A percentile compares a stretch with the other conserved stretches of the same genome.
Evolutionary conservation across 371 early-diverging fungal genomes (phyloP).

Genomic region (Syncephalastrum contaminatum): DNA sequence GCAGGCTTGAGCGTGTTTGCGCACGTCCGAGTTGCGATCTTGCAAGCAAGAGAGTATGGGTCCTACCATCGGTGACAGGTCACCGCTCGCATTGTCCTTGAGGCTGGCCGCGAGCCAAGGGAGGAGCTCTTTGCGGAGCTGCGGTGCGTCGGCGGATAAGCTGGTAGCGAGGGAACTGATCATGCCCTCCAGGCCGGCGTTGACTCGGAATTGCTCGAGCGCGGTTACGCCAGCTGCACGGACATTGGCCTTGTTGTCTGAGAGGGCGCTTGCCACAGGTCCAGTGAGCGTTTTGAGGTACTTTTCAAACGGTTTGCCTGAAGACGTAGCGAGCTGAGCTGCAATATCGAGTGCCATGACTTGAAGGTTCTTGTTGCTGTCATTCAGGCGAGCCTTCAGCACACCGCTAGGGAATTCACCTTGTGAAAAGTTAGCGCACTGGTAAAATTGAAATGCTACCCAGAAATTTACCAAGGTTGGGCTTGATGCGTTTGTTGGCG

Average conservation of each 20-base stretch:
- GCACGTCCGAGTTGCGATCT: constrained; percentile 86
- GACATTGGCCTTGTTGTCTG: constrained; percentile 89
- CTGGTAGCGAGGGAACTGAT: constrained; percentile 62
- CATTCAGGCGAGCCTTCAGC: constrained; percentile 79
- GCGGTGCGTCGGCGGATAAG: constrained; percentile 73
- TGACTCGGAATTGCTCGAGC: constrained; percentile 67
- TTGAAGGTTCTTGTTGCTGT: constrained; percentile 82
- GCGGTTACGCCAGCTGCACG: constrained; percentile 75
- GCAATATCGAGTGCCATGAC: constrained; percentile 20
- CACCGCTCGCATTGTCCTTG: constrained; percentile 40
- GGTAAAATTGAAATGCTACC: background rate
- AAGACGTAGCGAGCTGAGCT: constrained; percentile 66
- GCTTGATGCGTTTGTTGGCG: constrained; percentile 83
- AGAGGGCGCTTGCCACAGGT: constrained; percentile 67
- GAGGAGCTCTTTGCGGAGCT: constrained; percentile 84
- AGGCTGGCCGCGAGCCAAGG: constrained; percentile 69
- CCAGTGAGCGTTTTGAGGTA: constrained; percentile 60
- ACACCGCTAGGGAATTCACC: constrained; percentile 75
- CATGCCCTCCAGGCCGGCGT: constrained; percentile 69
- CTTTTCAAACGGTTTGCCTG: constrained; percentile 86
- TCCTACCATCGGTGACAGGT: constrained; percentile 63
- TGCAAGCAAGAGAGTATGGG: constrained; percentile 80
- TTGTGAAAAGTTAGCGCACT: constrained; percentile 9
- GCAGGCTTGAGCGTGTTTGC: constrained; percentile 78
- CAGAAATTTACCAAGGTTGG: constrained; percentile 56